Conservation (phyloP, 2,329 filamentous ascomycete species). For the Colletotrichum karsti region DNA sequence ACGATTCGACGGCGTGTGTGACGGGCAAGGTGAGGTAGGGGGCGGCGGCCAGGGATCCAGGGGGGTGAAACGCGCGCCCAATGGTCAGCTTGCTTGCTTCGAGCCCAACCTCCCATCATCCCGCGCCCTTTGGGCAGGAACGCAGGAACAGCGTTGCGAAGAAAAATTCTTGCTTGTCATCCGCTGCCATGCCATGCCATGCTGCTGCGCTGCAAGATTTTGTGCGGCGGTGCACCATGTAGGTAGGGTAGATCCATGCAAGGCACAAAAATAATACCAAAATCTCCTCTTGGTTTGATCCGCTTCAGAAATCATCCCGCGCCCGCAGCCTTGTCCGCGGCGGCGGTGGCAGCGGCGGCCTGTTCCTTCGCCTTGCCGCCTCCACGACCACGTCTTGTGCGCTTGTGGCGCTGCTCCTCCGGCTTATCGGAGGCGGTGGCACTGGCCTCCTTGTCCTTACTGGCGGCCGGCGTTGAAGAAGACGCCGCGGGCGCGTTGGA, state of each 20-base stretch:
- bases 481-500: conserved; percentile 10
- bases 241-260: neutral
- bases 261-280: conserved; percentile 1
- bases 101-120: neutral
- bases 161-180: neutral
- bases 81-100: neutral
- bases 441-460: conserved; percentile 15
- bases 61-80: neutral
- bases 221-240: neutral
- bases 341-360: neutral
- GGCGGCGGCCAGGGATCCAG: neutral
- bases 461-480: neutral
- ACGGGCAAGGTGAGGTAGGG: no score
- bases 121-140: neutral
- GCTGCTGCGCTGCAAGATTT: neutral
- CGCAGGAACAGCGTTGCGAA: no score
- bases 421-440: conserved; percentile 28
- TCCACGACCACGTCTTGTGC: conserved; percentile 35
- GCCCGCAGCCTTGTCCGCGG: conserved; percentile 18
- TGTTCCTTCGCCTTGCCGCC: conserved; percentile 28
- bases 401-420: conserved; percentile 32
- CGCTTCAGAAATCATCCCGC: conserved; percentile 21
- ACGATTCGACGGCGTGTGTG: neutral
- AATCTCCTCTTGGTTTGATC: neutral
- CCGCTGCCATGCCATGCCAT: neutral